Evolutionary conservation across 352 stramenopile species (phyloP), one percentile per base, ranked within the genome.

Genomic region (Phytophthora chlamydospora): DNA sequence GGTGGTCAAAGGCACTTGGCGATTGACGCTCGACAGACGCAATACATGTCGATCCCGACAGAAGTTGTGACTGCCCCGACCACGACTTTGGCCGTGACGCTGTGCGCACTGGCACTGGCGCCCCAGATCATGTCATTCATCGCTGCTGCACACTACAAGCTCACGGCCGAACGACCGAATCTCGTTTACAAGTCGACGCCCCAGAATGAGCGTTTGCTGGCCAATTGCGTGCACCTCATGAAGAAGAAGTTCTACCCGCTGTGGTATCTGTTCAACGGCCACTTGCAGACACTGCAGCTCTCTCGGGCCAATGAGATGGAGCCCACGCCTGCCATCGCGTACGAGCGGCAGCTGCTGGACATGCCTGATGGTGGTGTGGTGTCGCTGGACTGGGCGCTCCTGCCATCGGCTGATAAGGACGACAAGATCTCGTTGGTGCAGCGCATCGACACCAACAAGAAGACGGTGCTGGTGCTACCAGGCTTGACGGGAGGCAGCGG

Each of bases 201-300:
- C 21, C 53, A 50, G 52, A 88, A 84, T 52, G 58, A 69, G 34
- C 57, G 38, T 6, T 41, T 88, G 31, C 58, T 88, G 17, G 46
- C 46, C 45, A 55, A 69, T 2, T 89, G 79, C 33, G 52, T 48
- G 3, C 73, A 76, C n/a, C 54, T 88, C 46, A 68, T 79, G 11
- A 63, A 58, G 10, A 51, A 77, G 43, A 61, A 68, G 42, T 90
- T 88, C 66, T 80, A 79, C 34, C 72, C 81, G 41, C 65, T 78
- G 13, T 86, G 75, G 78, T 73, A 85, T 42, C 64, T 89, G 21
- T 83, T 83, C 43, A 88, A 88, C 48, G 78, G 76, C 35, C 80
- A 88, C 57, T 58, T 88, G 50, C 80, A 88, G 66, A 88, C 80
- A 2, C 16, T 87, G 38, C 68, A 80, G 50, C 65, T 90, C 50